These are phyloP conservation scores for Corylus americana DNA, from an alignment of 306 rosid genomes.

Conservation along the genomic window DNA sequence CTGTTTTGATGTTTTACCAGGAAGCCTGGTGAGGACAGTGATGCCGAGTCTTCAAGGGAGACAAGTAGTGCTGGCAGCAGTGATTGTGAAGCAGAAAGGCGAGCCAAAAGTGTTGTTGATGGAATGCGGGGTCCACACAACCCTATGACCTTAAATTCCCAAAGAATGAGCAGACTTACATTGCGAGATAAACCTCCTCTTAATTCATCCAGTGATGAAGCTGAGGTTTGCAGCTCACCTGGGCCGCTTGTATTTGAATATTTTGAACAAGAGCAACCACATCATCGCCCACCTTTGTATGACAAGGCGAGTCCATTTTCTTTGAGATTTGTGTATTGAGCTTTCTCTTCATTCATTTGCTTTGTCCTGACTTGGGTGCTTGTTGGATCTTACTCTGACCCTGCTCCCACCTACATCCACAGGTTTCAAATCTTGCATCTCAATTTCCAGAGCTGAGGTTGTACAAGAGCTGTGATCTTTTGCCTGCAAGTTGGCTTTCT, in stretches of 20 bases:
- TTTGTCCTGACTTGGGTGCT: conserved; percentile 20
- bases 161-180: conserved; percentile 34
- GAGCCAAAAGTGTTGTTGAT: conserved; percentile 31
- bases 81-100: conserved; percentile 43
- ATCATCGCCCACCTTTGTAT: conserved; percentile 48
- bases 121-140: conserved; percentile 26
- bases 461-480: conserved; percentile 53
- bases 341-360: background rate
- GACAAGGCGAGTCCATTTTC: conserved; percentile 46
- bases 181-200: conserved; percentile 35
- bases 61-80: conserved; percentile 51
- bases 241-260: conserved; percentile 44
- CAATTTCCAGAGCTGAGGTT: conserved; percentile 43
- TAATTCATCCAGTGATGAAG: conserved; percentile 44
- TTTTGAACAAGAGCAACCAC: conserved; percentile 52
- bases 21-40: conserved; percentile 43
- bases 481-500: conserved; percentile 60
- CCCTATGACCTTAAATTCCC: conserved; percentile 25
- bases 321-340: background rate
- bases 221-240: conserved; percentile 39
- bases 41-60: conserved; percentile 44
- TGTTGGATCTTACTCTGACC: conserved; percentile 3
- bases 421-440: conserved; percentile 52
- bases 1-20: conserved; percentile 32
- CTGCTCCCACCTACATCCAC: conserved; percentile 9